These are phyloP conservation scores for Aspergillus avenaceus DNA, from an alignment of 495 filamentous ascomycete species.

Conservation along the genomic window DNA sequence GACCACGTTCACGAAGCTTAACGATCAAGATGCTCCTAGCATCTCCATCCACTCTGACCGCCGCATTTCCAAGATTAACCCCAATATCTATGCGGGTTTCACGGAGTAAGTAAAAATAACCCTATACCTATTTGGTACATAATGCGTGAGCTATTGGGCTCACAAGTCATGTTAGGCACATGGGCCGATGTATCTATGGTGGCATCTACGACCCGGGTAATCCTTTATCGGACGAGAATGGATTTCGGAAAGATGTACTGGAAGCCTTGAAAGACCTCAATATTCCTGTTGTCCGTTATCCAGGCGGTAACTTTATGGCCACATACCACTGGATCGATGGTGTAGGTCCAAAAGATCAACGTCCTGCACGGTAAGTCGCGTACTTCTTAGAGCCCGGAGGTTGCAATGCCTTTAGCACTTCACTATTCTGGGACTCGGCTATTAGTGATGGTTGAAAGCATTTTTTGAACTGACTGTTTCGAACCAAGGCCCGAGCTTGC, in stretches of 20 bases:
- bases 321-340: conserved; percentile 84
- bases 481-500: conserved; percentile 61
- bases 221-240: conserved; percentile 65
- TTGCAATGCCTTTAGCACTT: no score
- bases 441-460: no score
- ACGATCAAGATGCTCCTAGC: conserved; percentile 50
- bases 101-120: conserved; percentile 53
- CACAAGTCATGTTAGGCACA: conserved; percentile 50
- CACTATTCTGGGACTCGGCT: background rate
- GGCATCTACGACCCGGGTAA: conserved; percentile 75
- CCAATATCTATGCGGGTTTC: conserved; percentile 72
- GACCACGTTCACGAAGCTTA: conserved; percentile 67
- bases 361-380: conserved; percentile 47
- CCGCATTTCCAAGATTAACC: conserved; percentile 63
- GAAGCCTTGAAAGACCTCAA: conserved; percentile 63
- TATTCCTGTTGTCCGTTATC: conserved; percentile 72
- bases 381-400: no score
- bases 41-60: conserved; percentile 58
- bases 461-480: background rate
- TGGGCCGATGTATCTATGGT: conserved; percentile 82
- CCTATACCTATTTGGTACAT: background rate
- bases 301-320: conserved; percentile 75
- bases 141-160: conserved; percentile 1
- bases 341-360: conserved; percentile 62
- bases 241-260: conserved; percentile 73